phyloP scores from a whole-genome alignment of 129 eudicot genomes.

The Arctium minus region DNA sequence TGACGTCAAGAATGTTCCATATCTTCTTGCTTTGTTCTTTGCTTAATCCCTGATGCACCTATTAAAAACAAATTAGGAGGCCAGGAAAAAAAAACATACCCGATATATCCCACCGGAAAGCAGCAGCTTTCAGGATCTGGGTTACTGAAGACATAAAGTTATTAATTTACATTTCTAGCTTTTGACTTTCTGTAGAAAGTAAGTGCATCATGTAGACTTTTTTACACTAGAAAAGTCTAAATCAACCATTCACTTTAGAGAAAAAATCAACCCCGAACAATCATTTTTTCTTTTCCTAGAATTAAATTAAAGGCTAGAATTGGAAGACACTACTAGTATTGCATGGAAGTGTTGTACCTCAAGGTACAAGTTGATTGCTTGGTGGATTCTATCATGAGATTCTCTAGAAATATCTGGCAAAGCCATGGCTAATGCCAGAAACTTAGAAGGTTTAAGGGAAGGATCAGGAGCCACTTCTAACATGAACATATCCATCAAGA shows the following conservation, averaged over 20 bases:
- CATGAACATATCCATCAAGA: slow-evolving; percentile 53
- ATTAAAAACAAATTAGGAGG: neutral
- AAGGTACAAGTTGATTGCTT: slow-evolving; percentile 42
- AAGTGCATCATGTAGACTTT: neutral
- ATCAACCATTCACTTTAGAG: neutral
- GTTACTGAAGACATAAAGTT: no score
- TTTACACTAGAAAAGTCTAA: neutral
- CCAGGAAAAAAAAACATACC: neutral
- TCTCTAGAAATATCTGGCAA: slow-evolving; percentile 54
- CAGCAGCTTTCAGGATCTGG: neutral
- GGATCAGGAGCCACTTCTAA: slow-evolving; percentile 62
- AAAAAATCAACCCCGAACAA: neutral
- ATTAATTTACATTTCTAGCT: neutral
- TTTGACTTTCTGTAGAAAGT: neutral
- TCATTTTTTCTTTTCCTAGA: neutral
- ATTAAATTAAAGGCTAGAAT: neutral
- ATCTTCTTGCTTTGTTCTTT: slow-evolving; percentile 38
- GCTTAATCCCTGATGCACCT: slow-evolving; percentile 39
- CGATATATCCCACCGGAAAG: neutral
- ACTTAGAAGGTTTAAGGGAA: slow-evolving; percentile 38
- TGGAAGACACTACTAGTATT: neutral
- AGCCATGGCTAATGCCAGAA: slow-evolving; percentile 35
- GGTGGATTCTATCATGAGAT: slow-evolving; percentile 49
- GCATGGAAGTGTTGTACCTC: slow-evolving; percentile 39
- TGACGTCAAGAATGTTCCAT: slow-evolving; percentile 33